These are phyloP conservation scores for Trametes coccinea DNA, from an alignment of 768 basidiomycete genomes.

Conservation along the genomic window DNA sequence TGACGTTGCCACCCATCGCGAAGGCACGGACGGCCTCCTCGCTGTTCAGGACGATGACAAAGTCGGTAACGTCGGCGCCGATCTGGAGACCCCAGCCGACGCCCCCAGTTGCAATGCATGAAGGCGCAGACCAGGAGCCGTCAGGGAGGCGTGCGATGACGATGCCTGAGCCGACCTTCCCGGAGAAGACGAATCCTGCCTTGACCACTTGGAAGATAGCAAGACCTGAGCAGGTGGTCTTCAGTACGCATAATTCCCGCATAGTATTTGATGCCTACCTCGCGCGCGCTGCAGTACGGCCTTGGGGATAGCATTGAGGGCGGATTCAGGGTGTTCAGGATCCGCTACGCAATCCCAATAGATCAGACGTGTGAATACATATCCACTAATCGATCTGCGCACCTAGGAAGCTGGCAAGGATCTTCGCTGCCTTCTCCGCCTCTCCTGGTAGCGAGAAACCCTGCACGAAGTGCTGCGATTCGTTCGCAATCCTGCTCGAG, in stretches of 20 bases:
- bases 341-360: conserved; percentile 55
- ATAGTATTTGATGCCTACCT: conserved; percentile 47
- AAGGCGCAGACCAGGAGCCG: conserved; percentile 96
- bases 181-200: conserved; percentile 93
- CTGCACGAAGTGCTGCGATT: conserved; percentile 77
- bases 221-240: conserved; percentile 54
- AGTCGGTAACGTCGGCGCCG: conserved; percentile 93
- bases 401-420: conserved; percentile 91
- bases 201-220: conserved; percentile 94
- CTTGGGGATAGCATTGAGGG: conserved; percentile 92
- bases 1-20: conserved; percentile 93
- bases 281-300: conserved; percentile 86
- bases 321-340: conserved; percentile 83
- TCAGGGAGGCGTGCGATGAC: conserved; percentile 92
- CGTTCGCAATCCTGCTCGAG: conserved; percentile 67
- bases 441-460: conserved; percentile 90
- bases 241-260: too few relatives aligned
- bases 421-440: conserved; percentile 91
- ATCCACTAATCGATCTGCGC: conserved; percentile 8
- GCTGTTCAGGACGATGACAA: conserved; percentile 95
- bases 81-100: conserved; percentile 95
- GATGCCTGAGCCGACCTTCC: conserved; percentile 90
- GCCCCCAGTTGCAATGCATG: conserved; percentile 95
- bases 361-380: neutral
- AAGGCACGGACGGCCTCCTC: conserved; percentile 96